phyloP scores from a whole-genome alignment of 1,284 basidiomycete genomes.

The Malassezia furfur region DNA sequence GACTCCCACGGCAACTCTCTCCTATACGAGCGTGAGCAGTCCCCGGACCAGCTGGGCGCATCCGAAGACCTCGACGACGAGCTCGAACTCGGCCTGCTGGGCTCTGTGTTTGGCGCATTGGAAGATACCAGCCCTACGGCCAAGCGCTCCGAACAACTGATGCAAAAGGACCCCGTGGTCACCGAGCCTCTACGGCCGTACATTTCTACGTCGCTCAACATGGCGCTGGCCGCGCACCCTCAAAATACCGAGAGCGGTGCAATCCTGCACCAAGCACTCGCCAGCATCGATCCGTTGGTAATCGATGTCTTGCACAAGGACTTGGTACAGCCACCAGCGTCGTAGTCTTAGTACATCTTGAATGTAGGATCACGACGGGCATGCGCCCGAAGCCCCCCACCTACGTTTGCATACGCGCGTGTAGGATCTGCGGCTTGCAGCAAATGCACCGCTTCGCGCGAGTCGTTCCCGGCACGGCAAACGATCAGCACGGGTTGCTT shows the following conservation, averaged over 20 bases:
- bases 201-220: conserved; percentile 24
- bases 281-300: conserved; percentile 34
- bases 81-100: conserved; percentile 17
- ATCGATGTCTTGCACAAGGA: conserved; percentile 38
- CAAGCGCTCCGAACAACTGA: conserved; percentile 1
- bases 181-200: conserved; percentile 22
- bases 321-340: conserved; percentile 16
- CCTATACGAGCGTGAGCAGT: conserved; percentile 8
- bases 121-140: conserved; percentile 31
- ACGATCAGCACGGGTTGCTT: conserved; percentile 4
- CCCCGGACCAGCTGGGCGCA: neutral
- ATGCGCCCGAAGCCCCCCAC: conserved; percentile 6
- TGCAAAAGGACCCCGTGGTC: conserved; percentile 22
- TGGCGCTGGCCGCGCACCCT: conserved; percentile 21
- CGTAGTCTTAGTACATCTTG: conserved; percentile 13
- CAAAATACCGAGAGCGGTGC: neutral
- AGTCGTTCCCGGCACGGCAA: conserved; percentile 16
- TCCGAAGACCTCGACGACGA: conserved; percentile 3
- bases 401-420: conserved; percentile 2
- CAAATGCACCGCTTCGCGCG: conserved; percentile 11
- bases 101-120: conserved; percentile 25
- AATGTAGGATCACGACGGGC: conserved; percentile 3
- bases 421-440: conserved; percentile 1
- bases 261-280: conserved; percentile 19
- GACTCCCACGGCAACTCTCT: conserved; percentile 8